A percentile compares a stretch with the other conserved stretches of the same genome.
Conservation (phyloP, 352 stramenopile species). For the Phytophthora pinifolia region DNA sequence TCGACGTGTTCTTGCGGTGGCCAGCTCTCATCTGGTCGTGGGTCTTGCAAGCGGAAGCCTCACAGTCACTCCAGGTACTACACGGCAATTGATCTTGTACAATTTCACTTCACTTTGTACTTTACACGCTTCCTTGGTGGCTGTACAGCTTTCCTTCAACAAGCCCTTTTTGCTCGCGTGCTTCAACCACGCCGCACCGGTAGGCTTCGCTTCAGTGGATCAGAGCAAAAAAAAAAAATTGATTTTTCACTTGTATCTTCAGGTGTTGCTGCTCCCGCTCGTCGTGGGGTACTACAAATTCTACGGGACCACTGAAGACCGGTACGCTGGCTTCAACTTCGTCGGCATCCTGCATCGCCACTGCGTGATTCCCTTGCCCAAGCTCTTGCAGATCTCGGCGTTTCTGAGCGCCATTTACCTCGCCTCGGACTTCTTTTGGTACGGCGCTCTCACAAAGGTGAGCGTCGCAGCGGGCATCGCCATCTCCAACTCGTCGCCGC, state of each 20-base stretch:
- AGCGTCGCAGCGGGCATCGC: slow-evolving; percentile 50
- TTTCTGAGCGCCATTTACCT: slow-evolving; percentile 44
- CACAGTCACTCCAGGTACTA: slow-evolving; percentile 30
- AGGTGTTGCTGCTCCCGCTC: slow-evolving; percentile 45
- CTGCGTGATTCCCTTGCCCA: slow-evolving; percentile 35
- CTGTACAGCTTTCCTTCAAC: slow-evolving; percentile 23
- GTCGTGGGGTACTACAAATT: slow-evolving; percentile 41
- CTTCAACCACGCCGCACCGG: slow-evolving; percentile 51
- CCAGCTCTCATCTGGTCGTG: slow-evolving; percentile 33
- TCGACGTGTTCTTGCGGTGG: not conserved
- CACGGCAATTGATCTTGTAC: not conserved
- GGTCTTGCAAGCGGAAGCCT: slow-evolving; percentile 33
- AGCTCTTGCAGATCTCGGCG: slow-evolving; percentile 38
- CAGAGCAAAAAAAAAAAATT: no score
- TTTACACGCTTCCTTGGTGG: not conserved
- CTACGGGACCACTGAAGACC: slow-evolving; percentile 19
- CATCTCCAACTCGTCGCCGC: slow-evolving; percentile 60
- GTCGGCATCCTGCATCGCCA: slow-evolving; percentile 34
- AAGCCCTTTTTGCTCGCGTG: slow-evolving; percentile 60
- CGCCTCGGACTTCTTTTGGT: slow-evolving; percentile 65
- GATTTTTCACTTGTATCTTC: not conserved
- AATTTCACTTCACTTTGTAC: not conserved
- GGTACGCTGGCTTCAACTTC: slow-evolving; percentile 23
- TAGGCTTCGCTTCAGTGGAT: slow-evolving; percentile 5
- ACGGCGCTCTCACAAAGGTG: slow-evolving; percentile 42